Conservation (phyloP, 345 rosid species). For the Eutrema heterophyllum region DNA sequence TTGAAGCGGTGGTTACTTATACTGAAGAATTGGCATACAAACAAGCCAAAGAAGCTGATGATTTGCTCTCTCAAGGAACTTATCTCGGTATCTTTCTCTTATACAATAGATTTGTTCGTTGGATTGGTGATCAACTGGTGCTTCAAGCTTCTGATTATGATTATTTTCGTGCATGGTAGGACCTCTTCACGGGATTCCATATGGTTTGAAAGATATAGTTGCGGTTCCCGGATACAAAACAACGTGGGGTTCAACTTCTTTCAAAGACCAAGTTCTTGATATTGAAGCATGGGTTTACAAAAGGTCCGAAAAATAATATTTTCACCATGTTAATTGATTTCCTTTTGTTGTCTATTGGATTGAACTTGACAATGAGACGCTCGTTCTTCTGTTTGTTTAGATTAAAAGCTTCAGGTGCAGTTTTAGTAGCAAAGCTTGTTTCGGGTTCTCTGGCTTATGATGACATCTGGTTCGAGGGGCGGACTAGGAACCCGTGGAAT, state of each 20-base stretch:
- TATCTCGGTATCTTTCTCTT: conserved; percentile 52
- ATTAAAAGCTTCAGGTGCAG: conserved; percentile 52
- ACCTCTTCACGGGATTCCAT: conserved; percentile 94
- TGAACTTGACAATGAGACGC: not conserved
- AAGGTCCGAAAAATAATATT: conserved; percentile 31
- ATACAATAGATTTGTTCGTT: conserved; percentile 48
- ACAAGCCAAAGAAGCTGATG: conserved; percentile 85
- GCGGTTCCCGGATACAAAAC: conserved; percentile 74
- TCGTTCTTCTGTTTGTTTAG: conserved; percentile 4
- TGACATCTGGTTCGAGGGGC: conserved; percentile 89
- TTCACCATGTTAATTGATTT: not conserved
- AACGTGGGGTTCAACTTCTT: conserved; percentile 84
- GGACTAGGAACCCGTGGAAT: conserved; percentile 93
- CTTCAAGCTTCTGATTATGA: not conserved
- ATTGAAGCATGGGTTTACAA: conserved; percentile 88
- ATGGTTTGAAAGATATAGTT: conserved; percentile 79
- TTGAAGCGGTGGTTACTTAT: conserved; percentile 67
- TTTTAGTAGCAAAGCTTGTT: conserved; percentile 86
- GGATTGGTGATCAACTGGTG: conserved; percentile 2
- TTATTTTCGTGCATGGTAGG: conserved; percentile 35
- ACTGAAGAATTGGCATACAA: conserved; percentile 75
- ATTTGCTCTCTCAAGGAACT: conserved; percentile 67
- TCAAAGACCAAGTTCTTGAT: conserved; percentile 65
- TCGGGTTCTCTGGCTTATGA: conserved; percentile 80
- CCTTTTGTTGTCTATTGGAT: not conserved